Evolutionary conservation across 805 yeast genomes (phyloP).

Genomic region (Myxozyma mucilagina): DNA sequence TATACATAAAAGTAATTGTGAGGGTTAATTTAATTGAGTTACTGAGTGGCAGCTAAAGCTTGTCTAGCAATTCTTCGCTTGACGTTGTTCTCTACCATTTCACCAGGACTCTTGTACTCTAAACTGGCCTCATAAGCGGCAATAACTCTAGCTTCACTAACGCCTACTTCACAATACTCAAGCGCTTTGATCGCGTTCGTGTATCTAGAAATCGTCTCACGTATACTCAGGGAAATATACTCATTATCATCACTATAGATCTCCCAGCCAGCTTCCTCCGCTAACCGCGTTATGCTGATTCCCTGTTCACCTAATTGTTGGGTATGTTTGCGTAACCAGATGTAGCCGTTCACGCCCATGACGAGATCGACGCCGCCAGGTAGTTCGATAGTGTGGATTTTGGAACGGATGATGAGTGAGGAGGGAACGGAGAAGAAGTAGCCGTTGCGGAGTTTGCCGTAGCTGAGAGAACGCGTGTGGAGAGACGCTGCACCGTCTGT

Average conservation of each 20-base stretch:
- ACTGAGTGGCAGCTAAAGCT: slow-evolving; percentile 7
- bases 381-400: slow-evolving; percentile 81
- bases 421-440: slow-evolving; percentile 77
- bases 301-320: slow-evolving; percentile 39
- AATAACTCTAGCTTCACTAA: slow-evolving; percentile 75
- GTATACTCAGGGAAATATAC: slow-evolving; percentile 56
- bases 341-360: slow-evolving; percentile 90
- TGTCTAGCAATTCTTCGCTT: slow-evolving; percentile 44
- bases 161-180: slow-evolving; percentile 81
- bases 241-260: slow-evolving; percentile 84
- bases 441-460: slow-evolving; percentile 94
- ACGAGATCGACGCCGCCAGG: slow-evolving; percentile 93
- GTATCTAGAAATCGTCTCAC: slow-evolving; percentile 80
- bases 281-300: slow-evolving; percentile 52
- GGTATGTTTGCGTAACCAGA: slow-evolving; percentile 74
- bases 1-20: background rate
- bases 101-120: slow-evolving; percentile 70
- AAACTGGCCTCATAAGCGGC: slow-evolving; percentile 88
- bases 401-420: slow-evolving; percentile 77
- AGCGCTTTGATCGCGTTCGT: slow-evolving; percentile 79
- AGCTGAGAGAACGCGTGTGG: slow-evolving; percentile 92
- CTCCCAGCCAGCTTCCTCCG: slow-evolving; percentile 92
- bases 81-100: slow-evolving; percentile 66
- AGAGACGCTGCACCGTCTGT: slow-evolving; percentile 90
- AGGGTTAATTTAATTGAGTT: background rate